phyloP scores from a whole-genome alignment of 2,329 filamentous ascomycete genomes.

The Pseudopyricularia cyperi region DNA sequence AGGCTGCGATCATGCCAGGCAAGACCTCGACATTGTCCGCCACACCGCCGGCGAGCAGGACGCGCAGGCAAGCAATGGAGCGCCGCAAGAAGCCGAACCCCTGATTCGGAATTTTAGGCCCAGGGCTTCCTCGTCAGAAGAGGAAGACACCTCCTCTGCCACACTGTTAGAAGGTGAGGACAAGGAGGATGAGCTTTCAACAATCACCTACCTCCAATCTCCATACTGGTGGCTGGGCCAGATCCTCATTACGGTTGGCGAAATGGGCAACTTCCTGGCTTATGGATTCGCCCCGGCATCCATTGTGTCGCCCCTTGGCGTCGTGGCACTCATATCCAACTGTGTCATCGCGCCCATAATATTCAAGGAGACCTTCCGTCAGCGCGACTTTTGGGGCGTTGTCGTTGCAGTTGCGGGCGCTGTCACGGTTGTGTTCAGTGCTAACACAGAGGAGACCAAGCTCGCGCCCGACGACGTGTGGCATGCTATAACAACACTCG shows the following conservation, averaged over 20 bases:
- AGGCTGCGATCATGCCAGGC: constrained; percentile 4
- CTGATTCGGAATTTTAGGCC: constrained; percentile 29
- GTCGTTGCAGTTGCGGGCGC: constrained; percentile 76
- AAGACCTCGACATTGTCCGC: constrained; percentile 13
- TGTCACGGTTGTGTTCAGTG: constrained; percentile 85
- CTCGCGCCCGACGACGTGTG: constrained; percentile 84
- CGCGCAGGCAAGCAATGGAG: constrained; percentile 19
- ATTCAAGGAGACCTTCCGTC: constrained; percentile 80
- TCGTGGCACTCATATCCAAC: constrained; percentile 94
- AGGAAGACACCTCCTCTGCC: constrained; percentile 15
- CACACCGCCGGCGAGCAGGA: constrained; percentile 10
- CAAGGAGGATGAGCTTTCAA: constrained; percentile 13
- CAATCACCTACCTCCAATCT: constrained; percentile 65
- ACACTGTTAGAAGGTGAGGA: constrained; percentile 12
- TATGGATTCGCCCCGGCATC: constrained; percentile 97
- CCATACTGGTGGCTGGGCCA: constrained; percentile 97
- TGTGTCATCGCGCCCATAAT: constrained; percentile 92
- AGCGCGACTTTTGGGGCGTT: constrained; percentile 77
- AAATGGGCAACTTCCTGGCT: constrained; percentile 91
- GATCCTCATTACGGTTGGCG: constrained; percentile 80
- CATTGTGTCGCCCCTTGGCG: constrained; percentile 89
- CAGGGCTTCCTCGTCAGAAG: constrained; percentile 13
- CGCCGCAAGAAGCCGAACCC: constrained; percentile 32
- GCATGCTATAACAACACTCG: constrained; percentile 73
- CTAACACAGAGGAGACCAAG: constrained; percentile 79